Evolutionary conservation across 176 grass and related monocot genomes (phyloP), one percentile per base, ranked within the genome.

Genomic region (Oryza glumipatula): DNA sequence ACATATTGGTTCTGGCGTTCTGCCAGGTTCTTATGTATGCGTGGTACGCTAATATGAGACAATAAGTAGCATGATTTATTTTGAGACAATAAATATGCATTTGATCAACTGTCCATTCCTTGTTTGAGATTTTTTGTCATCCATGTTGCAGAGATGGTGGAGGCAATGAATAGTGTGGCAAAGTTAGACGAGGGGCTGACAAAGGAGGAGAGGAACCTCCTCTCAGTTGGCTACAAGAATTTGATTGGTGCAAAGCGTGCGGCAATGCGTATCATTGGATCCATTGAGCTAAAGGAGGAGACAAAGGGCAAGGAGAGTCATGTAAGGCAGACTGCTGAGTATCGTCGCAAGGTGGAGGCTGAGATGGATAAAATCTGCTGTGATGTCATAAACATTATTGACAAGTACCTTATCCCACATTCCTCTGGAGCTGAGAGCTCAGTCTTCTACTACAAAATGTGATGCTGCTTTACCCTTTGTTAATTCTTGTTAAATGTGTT

Each of bases 401-500:
- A 94, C 65, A 86, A 82, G 30, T 86, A 94, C 45, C 86, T 94
- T 76, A 88, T 88, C 76, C 88, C 92, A 22, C 88, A 83, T 44
- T 72, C 83, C 24, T 73, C 80, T 72, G 83, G 80, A 45, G 89
- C 82, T 17, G 89, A 94, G 83, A 80, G 74, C 48, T 91, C 83
- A 24, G 89, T 91, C 16, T 94, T 94, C 75, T 91, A 94, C 75
- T 86, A 94, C 58, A 91, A 94, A 80, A 94, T 94, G 92, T 94
- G 80, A 76, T 67, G 43, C 32, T 39, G 21, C 71, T 48, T 72
- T 60, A 23, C 26, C 17, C 44, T 4, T 83, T 76, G 41, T 77
- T 65, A 52, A 15, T 9, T 68, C 38, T 54, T 66, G 32, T 32
- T 70, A 72, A 28, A 39, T 38, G 6, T 79, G 19, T 22, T 65